Evolutionary conservation across 2,329 filamentous ascomycete species (phyloP).

Genomic region (Epichloe sylvatica): DNA sequence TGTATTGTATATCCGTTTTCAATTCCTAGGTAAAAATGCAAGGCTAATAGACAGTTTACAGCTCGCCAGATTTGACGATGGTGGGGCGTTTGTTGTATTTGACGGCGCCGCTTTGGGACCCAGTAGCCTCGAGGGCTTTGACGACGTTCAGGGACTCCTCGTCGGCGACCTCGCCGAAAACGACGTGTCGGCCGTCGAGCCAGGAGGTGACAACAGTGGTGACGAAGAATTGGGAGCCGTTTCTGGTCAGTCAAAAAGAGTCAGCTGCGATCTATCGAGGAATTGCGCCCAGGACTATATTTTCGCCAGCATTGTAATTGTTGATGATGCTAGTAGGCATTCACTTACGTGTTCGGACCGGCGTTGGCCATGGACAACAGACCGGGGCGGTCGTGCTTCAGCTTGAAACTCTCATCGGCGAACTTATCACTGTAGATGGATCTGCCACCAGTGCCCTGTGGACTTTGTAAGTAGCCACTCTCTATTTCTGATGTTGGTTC

Average conservation of each 20-base stretch:
- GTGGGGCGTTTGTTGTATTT: slow-evolving; percentile 43
- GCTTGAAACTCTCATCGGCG: slow-evolving; percentile 77
- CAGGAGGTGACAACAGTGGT: slow-evolving; percentile 86
- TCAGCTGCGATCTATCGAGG: neutral
- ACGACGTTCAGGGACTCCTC: slow-evolving; percentile 36
- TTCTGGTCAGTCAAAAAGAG: slow-evolving; percentile 37
- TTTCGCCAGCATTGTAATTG: neutral
- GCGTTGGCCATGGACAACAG: slow-evolving; percentile 93
- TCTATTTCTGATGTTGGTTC: neutral
- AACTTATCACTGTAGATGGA: slow-evolving; percentile 96
- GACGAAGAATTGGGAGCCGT: slow-evolving; percentile 96
- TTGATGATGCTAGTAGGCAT: neutral
- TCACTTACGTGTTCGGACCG: slow-evolving; percentile 71
- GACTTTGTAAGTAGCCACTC: slow-evolving; percentile 5
- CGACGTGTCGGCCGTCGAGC: slow-evolving; percentile 71
- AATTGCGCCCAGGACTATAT: neutral
- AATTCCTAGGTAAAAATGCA: slow-evolving; percentile 1
- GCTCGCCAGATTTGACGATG: slow-evolving; percentile 39
- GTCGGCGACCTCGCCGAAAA: slow-evolving; percentile 62
- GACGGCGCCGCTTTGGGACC: slow-evolving; percentile 39
- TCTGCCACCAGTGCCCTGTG: slow-evolving; percentile 80
- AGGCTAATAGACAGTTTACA: slow-evolving; percentile 23
- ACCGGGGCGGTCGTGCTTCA: slow-evolving; percentile 60
- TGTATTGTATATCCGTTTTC: slow-evolving; percentile 1
- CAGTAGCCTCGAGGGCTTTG: slow-evolving; percentile 47